Conservation (phyloP, 257 asterid genomes). For the Prunella vulgaris region DNA sequence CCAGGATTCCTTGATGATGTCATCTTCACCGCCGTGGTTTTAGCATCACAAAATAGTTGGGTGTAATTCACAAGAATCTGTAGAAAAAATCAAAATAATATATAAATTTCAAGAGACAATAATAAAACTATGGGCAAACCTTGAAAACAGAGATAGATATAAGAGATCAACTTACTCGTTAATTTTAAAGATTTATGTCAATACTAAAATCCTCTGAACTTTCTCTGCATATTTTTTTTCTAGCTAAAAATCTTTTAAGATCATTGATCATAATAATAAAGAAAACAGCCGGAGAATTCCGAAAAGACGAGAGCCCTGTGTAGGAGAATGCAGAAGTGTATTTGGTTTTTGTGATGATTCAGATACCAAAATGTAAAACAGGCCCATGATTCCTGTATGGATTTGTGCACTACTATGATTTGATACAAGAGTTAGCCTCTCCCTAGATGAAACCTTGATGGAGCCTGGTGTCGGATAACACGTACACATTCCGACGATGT, state of each 20-base stretch:
- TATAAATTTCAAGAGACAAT: neutral
- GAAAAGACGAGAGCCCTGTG: slow-evolving; percentile 3
- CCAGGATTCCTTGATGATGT: slow-evolving; percentile 36
- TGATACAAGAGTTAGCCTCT: slow-evolving; percentile 56
- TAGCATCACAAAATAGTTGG: slow-evolving; percentile 55
- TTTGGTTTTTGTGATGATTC: slow-evolving; percentile 32
- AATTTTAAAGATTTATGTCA: neutral
- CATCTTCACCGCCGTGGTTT: slow-evolving; percentile 38
- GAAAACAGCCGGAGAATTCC: neutral
- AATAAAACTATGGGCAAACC: too few relatives aligned
- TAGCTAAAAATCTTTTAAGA: neutral
- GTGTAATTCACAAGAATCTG: slow-evolving; percentile 75
- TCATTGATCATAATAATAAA: neutral
- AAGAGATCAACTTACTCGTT: neutral
- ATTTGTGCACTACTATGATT: slow-evolving; percentile 48
- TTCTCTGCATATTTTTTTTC: neutral
- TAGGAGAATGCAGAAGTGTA: slow-evolving; percentile 22
- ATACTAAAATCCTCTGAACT: neutral
- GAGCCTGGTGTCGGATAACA: slow-evolving; percentile 86
- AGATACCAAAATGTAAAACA: slow-evolving; percentile 72
- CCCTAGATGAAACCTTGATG: slow-evolving; percentile 63
- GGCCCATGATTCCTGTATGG: slow-evolving; percentile 93
- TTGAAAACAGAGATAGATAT: neutral
- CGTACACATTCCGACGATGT: slow-evolving; percentile 80
- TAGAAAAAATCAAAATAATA: slow-evolving; percentile 15